Percentiles rank a stretch among this genome's conserved stretches.
Conservation (phyloP, 257 asterid genomes). For the Solanum virginianum region DNA sequence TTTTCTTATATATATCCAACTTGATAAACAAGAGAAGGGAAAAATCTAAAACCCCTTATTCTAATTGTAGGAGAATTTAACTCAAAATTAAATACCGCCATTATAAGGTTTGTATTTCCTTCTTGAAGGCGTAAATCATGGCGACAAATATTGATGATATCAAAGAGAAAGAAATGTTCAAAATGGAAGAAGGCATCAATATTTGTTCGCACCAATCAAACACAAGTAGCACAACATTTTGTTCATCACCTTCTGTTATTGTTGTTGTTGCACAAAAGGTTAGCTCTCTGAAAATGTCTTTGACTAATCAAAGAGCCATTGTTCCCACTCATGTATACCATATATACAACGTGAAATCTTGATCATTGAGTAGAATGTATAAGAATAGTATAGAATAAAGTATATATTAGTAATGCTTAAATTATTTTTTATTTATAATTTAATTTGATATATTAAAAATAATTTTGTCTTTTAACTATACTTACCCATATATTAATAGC, state of each 20-base stretch:
- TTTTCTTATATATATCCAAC: neutral
- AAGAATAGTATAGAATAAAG: no score
- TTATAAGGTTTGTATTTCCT: neutral
- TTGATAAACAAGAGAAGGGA: neutral
- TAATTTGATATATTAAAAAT: no score
- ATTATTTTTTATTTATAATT: no score
- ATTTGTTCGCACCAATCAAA: neutral
- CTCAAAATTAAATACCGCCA: neutral
- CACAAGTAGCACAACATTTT: neutral
- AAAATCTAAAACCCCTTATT: neutral
- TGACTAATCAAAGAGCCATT: no score
- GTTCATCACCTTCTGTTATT: neutral
- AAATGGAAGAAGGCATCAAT: neutral
- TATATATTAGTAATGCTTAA: no score
- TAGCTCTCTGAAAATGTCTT: neutral
- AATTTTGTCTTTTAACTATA: no score
- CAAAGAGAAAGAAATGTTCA: neutral
- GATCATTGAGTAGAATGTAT: no score
- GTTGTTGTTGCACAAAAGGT: neutral
- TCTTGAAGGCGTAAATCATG: neutral
- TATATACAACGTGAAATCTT: no score
- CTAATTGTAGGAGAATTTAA: neutral
- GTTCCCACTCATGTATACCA: no score
- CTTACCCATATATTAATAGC: no score
- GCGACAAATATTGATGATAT: neutral